These are phyloP conservation scores for Naganishia friedmannii DNA, from an alignment of 768 basidiomycete species.

Conservation along the genomic window DNA sequence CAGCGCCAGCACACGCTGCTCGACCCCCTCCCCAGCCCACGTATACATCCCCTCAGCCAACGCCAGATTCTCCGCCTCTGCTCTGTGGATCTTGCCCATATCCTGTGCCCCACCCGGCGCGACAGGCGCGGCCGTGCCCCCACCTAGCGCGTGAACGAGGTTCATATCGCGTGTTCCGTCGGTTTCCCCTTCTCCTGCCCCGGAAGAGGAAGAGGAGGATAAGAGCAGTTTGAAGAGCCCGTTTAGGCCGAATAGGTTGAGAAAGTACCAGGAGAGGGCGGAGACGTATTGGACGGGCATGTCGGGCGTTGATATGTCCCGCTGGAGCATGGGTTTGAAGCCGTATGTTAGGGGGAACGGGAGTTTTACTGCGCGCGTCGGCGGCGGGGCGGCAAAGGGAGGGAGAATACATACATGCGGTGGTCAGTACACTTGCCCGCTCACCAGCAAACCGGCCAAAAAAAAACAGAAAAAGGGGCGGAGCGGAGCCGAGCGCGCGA, in stretches of 20 bases:
- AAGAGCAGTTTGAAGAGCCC: constrained; percentile 91
- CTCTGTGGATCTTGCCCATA: constrained; percentile 81
- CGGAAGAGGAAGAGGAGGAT: constrained; percentile 55
- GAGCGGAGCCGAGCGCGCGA: constrained; percentile 37
- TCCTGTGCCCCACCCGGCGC: constrained; percentile 66
- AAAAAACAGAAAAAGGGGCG: no score
- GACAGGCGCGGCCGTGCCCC: constrained; percentile 38
- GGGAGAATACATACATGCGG: no score
- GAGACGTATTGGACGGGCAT: constrained; percentile 99
- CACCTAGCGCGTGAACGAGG: constrained; percentile 37
- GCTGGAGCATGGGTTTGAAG: constrained; percentile 96
- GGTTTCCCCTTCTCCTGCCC: constrained; percentile 68
- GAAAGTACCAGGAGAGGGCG: constrained; percentile 94
- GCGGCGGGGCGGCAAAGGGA: no score
- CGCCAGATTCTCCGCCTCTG: constrained; percentile 87
- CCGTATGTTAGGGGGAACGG: constrained; percentile 95
- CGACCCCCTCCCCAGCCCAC: constrained; percentile 79
- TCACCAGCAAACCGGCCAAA: no score
- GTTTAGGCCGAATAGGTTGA: constrained; percentile 97
- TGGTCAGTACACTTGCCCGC: not conserved
- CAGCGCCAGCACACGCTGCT: constrained; percentile 70
- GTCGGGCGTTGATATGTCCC: constrained; percentile 88
- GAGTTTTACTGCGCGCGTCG: constrained; percentile 72
- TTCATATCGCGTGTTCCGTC: constrained; percentile 65
- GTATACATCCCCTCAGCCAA: constrained; percentile 80